phyloP scores from a whole-genome alignment of 163 green algal species.

The Chlamydomonas reinhardtii region DNA sequence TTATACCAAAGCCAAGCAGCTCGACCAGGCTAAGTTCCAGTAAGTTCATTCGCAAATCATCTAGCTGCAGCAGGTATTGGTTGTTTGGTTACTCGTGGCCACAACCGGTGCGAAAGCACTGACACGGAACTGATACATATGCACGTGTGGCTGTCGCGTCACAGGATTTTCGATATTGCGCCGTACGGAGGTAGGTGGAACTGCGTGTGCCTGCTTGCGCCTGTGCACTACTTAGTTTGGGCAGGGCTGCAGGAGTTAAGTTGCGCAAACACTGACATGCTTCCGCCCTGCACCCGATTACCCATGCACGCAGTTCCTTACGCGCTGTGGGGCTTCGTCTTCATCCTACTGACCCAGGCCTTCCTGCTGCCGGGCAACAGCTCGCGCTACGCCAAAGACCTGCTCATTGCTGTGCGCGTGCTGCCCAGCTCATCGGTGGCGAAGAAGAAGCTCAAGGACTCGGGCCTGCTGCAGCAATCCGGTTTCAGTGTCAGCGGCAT shows the following conservation, averaged over 20 bases:
- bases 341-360: neutral
- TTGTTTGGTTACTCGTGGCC: no score
- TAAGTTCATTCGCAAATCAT: neutral
- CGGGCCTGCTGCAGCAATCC: conserved; percentile 12
- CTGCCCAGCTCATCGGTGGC: conserved; percentile 16
- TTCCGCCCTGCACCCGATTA: no score
- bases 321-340: conserved; percentile 48
- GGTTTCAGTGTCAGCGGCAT: no score
- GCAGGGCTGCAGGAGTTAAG: no score
- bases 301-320: no score
- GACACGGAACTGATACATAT: neutral
- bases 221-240: no score
- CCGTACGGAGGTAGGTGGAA: no score
- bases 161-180: conserved; percentile 53
- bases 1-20: neutral
- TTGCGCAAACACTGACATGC: no score
- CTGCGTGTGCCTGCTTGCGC: no score
- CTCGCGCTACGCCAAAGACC: conserved; percentile 12
- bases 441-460: conserved; percentile 48
- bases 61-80: no score
- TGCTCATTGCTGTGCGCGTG: conserved; percentile 44
- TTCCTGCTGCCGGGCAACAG: conserved; percentile 43
- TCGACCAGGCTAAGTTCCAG: neutral
- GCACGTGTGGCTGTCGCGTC: neutral
- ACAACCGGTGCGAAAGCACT: no score